These are phyloP conservation scores for Paraconiothyrium sp. DNA, from an alignment of 2,329 filamentous ascomycete genomes.

Conservation along the genomic window DNA sequence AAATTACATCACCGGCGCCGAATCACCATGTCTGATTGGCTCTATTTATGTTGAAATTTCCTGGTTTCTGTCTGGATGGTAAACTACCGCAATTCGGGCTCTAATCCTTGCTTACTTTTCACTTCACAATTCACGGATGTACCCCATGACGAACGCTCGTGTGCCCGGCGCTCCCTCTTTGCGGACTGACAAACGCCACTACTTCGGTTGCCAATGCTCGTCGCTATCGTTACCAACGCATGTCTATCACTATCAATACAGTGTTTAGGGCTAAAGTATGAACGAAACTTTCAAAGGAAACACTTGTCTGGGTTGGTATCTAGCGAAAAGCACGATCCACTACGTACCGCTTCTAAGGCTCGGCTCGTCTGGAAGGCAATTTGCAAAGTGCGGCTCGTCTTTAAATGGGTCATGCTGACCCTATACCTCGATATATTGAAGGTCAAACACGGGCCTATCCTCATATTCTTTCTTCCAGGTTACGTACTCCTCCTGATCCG, in stretches of 20 bases:
- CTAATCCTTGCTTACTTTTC: constrained; percentile 1
- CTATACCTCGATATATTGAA: background rate
- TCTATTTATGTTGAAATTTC: background rate
- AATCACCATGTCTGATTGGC: background rate
- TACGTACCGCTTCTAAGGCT: background rate
- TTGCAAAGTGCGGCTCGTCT: background rate
- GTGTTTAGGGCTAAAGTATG: background rate
- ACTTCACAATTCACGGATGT: background rate
- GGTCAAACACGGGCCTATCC: background rate
- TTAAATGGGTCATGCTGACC: background rate
- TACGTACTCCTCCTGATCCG: background rate
- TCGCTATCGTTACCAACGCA: background rate
- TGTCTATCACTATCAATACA: background rate
- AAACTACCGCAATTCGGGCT: background rate
- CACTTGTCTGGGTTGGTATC: background rate
- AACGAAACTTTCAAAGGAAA: background rate
- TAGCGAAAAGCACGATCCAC: background rate
- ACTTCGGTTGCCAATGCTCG: background rate
- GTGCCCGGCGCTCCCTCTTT: background rate
- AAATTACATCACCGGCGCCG: constrained; percentile 1
- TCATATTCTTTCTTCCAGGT: background rate
- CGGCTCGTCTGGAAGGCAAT: too few species aligned
- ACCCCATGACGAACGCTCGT: background rate
- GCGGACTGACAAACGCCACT: constrained; percentile 5
- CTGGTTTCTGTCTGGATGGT: background rate